Evolutionary conservation across 2,329 filamentous ascomycete genomes (phyloP).

Genomic region (Coleophoma crateriformis): DNA sequence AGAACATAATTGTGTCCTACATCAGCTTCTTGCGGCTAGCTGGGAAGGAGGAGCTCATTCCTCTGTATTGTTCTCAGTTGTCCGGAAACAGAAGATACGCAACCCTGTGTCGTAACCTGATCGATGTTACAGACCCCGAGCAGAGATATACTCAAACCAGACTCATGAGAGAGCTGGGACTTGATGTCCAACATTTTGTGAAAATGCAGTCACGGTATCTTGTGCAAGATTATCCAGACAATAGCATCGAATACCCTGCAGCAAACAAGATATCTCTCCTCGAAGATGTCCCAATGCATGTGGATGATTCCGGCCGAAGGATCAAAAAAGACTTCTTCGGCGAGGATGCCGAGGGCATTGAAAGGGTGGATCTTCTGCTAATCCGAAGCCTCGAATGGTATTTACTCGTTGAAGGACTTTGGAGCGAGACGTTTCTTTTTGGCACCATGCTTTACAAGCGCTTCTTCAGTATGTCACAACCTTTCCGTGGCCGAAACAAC

Average conservation of each 20-base stretch:
- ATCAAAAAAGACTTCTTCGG: slow-evolving; percentile 69
- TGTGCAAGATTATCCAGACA: slow-evolving; percentile 42
- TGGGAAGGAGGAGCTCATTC: slow-evolving; percentile 72
- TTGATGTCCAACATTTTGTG: slow-evolving; percentile 71
- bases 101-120: slow-evolving; percentile 70
- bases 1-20: slow-evolving; percentile 77
- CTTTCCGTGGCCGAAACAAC: not conserved
- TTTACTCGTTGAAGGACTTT: slow-evolving; percentile 65
- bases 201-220: slow-evolving; percentile 56
- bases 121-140: slow-evolving; percentile 60
- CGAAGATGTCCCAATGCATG: slow-evolving; percentile 25
- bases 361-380: slow-evolving; percentile 61
- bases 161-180: slow-evolving; percentile 68
- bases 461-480: slow-evolving; percentile 67
- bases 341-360: slow-evolving; percentile 54
- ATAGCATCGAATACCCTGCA: slow-evolving; percentile 31
- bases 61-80: slow-evolving; percentile 82
- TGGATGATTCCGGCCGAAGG: slow-evolving; percentile 49
- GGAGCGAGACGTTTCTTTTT: slow-evolving; percentile 62
- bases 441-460: slow-evolving; percentile 73
- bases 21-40: slow-evolving; percentile 71
- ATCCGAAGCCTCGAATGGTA: slow-evolving; percentile 85
- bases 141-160: slow-evolving; percentile 65
- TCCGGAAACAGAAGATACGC: slow-evolving; percentile 58
- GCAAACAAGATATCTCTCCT: slow-evolving; percentile 46